A percentile compares a stretch with the other conserved stretches of the same genome.
These are phyloP conservation scores for Fraxinus sp. DNA, from an alignment of 305 asterid species.

Conservation along the genomic window DNA sequence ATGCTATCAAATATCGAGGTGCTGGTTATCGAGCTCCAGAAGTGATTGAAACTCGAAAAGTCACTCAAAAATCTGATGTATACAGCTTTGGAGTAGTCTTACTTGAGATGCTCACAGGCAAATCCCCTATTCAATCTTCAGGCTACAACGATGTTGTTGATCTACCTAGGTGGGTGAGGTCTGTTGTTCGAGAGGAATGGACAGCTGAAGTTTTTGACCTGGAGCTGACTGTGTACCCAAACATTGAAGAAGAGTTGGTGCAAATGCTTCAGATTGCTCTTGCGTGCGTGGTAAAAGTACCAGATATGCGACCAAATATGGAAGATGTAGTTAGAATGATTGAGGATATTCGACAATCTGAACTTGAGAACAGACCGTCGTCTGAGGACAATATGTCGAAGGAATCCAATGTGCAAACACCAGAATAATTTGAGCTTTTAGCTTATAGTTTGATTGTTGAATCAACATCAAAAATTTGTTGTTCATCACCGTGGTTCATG, in stretches of 20 bases:
- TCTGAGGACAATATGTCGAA: slow-evolving; percentile 71
- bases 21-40: slow-evolving; percentile 92
- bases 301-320: slow-evolving; percentile 71
- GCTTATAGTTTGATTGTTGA: slow-evolving; percentile 9
- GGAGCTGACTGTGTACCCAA: slow-evolving; percentile 58
- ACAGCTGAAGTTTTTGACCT: slow-evolving; percentile 91
- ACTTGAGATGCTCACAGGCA: slow-evolving; percentile 85
- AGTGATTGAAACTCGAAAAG: slow-evolving; percentile 68
- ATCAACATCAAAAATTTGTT: neutral
- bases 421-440: slow-evolving; percentile 23
- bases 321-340: slow-evolving; percentile 73
- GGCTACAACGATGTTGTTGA: slow-evolving; percentile 77
- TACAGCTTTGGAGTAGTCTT: slow-evolving; percentile 90
- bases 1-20: slow-evolving; percentile 56
- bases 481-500: neutral
- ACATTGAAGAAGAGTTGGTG: slow-evolving; percentile 88
- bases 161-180: slow-evolving; percentile 93
- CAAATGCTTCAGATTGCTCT: slow-evolving; percentile 92
- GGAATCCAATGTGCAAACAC: slow-evolving; percentile 59
- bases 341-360: slow-evolving; percentile 59
- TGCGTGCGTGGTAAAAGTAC: slow-evolving; percentile 64
- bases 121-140: slow-evolving; percentile 61
- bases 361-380: slow-evolving; percentile 55
- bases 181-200: slow-evolving; percentile 97
- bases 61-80: slow-evolving; percentile 77